A percentile compares a stretch with the other conserved stretches of the same genome.
Evolutionary conservation across 192 early-diverging fungal genomes (phyloP).

Genomic region (Coemansia sp.): DNA sequence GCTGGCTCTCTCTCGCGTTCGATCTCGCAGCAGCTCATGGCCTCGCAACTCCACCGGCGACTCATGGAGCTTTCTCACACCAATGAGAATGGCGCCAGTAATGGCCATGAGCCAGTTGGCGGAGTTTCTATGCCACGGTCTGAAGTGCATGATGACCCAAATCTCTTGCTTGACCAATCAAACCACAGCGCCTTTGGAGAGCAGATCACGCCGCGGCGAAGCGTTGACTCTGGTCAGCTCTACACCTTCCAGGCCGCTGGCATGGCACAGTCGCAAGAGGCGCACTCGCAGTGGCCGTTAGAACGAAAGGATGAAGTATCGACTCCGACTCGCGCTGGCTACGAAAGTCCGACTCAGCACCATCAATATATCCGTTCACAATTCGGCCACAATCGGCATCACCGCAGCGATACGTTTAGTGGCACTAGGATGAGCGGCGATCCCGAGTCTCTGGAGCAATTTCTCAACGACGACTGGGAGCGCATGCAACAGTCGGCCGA

Average conservation of each 20-base stretch:
- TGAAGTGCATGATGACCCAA: background rate
- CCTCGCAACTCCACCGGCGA: conserved; percentile 46
- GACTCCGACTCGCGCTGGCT: background rate
- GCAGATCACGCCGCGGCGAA: background rate
- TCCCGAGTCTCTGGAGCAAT: conserved; percentile 39
- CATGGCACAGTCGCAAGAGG: background rate
- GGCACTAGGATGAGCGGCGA: conserved; percentile 30
- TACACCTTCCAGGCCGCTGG: conserved; percentile 2
- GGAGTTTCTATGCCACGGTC: background rate
- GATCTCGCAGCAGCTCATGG: conserved; percentile 39
- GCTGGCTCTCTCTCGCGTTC: conserved; percentile 25
- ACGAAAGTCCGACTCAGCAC: background rate
- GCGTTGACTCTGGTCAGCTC: conserved; percentile 5
- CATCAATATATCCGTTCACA: background rate
- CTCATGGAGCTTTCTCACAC: conserved; percentile 39
- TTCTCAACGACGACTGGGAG: conserved; percentile 52
- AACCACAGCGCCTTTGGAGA: background rate
- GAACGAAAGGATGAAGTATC: background rate
- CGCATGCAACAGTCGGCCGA: conserved; percentile 43
- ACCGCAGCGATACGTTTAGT: conserved; percentile 40
- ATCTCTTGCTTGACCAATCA: background rate
- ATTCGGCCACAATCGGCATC: conserved; percentile 8
- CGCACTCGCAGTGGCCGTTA: background rate
- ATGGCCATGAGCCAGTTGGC: background rate
- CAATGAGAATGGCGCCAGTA: background rate